A percentile compares a stretch with the other conserved stretches of the same genome.
Conservation (phyloP, 164 flowering plant genomes). For the Umbilicus rupestris region DNA sequence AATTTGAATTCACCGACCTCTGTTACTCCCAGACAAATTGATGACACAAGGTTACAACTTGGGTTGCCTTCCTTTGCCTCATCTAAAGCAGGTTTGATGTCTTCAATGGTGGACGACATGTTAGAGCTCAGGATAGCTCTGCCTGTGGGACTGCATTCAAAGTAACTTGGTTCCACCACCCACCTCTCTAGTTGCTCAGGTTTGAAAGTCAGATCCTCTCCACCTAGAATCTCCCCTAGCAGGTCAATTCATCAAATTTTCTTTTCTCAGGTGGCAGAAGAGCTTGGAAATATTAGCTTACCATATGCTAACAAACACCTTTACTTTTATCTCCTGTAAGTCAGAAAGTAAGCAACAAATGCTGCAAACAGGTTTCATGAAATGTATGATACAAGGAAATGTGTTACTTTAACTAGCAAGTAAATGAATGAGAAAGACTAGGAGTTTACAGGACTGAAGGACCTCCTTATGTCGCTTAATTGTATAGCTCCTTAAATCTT, state of each 20-base stretch:
- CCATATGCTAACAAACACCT: background rate
- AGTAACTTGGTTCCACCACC: background rate
- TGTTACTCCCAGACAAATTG: background rate
- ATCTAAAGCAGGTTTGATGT: conserved; percentile 1
- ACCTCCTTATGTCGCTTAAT: conserved; percentile 21
- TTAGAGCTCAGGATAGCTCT: conserved; percentile 8
- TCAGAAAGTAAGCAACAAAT: background rate
- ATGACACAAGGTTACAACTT: background rate
- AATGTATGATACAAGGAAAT: background rate
- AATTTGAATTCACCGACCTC: background rate
- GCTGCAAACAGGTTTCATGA: background rate
- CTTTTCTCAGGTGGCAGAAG: background rate
- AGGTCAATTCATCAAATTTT: background rate
- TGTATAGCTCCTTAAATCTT: conserved; percentile 68
- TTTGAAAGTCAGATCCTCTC: background rate
- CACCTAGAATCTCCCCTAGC: background rate
- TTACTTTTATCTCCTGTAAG: background rate
- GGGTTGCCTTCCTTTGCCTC: conserved; percentile 1
- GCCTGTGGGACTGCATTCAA: background rate
- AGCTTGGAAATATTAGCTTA: background rate
- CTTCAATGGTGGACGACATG: conserved; percentile 7
- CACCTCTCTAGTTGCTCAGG: background rate
- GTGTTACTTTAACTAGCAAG: background rate
- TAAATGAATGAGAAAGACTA: background rate
- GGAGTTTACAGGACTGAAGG: background rate